Evolutionary conservation across 2,329 filamentous ascomycete species (phyloP), one percentile per base, ranked within the genome.

Genomic region (Penicillium griseofulvum): DNA sequence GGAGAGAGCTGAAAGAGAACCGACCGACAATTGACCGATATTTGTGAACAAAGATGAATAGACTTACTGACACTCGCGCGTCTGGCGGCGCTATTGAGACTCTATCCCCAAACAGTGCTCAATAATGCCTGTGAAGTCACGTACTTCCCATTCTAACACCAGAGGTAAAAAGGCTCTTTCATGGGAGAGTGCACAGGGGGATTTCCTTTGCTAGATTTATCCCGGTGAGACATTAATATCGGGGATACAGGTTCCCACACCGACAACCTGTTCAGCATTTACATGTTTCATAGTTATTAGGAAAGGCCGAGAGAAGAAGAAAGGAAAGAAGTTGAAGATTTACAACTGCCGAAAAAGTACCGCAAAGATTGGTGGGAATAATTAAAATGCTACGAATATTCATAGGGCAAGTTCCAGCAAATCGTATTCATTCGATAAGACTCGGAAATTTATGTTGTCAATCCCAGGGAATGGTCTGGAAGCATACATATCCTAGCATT

Each of bases 1-100:
- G 11, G 57, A 59, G 49, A 49, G 24, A 34, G 22, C 5, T 50
- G 16, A 60, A 46, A 58, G 28, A 45, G 53, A 47, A 42, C 47
- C n/a, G 28, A 28, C n/a, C 38, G 44, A 41, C 43, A 19, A 19
- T 1, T 5, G 1, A 22, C 4, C 22, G 39, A 28, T 3, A 7
- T 9, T 11, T 11, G 5, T n/a, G 4, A 16, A 33, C 28, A 45
- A 45, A 45, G 42, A 31, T 52, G n/a, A 34, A 49, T 48, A 49
- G 28, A 11, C 7, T 39, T n/a, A 29, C 28, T 36, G 17, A 5
- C 22, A n/a, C n/a, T 31, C 22, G 24, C 22, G 22, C n/a, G 2
- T 16, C 17, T 53, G 44, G 29, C 24, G 29, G 29, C 16, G 17
- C 36, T 49, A 53, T 53, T 53, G 51, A 53, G 36, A 36, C 36